Percentiles rank a stretch among this genome's conserved stretches.
Evolutionary conservation across 1,284 basidiomycete genomes (phyloP).

Genomic region (Malassezia obtusa): DNA sequence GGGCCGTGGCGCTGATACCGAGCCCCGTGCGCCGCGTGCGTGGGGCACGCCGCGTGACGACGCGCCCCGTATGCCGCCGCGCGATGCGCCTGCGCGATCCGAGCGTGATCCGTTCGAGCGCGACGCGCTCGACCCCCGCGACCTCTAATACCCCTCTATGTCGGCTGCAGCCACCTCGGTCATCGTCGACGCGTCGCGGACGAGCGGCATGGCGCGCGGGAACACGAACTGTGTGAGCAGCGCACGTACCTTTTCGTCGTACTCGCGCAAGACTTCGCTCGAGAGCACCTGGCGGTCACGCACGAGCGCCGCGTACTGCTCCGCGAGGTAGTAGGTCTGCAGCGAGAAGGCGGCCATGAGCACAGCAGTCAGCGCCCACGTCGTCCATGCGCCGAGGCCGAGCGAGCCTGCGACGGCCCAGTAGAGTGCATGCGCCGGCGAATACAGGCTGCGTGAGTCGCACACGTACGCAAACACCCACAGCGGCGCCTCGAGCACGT

Average conservation of each 20-base stretch:
- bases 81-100: background rate
- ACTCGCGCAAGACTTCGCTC: conserved; percentile 15
- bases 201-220: conserved; percentile 17
- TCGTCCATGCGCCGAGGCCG: background rate
- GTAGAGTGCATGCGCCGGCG: conserved; percentile 16
- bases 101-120: background rate
- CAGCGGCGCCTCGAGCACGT: conserved; percentile 9
- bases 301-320: conserved; percentile 6
- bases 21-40: too few relatives aligned
- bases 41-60: too few relatives aligned
- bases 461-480: conserved; percentile 12
- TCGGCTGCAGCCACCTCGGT: background rate
- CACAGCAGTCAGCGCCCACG: conserved; percentile 6
- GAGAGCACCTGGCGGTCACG: conserved; percentile 11
- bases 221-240: conserved; percentile 9
- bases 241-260: conserved; percentile 16
- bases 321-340: conserved; percentile 7
- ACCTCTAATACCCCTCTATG: too few relatives aligned
- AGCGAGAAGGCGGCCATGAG: conserved; percentile 5
- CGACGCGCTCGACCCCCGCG: too few relatives aligned
- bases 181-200: conserved; percentile 15
- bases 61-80: too few relatives aligned
- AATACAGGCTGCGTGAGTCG: conserved; percentile 3
- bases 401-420: conserved; percentile 12
- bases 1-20: too few relatives aligned